Percentiles rank a stretch among this genome's conserved stretches.
These are phyloP conservation scores for Pichia norvegensis DNA, from an alignment of 1,139 yeast genomes.

Conservation along the genomic window DNA sequence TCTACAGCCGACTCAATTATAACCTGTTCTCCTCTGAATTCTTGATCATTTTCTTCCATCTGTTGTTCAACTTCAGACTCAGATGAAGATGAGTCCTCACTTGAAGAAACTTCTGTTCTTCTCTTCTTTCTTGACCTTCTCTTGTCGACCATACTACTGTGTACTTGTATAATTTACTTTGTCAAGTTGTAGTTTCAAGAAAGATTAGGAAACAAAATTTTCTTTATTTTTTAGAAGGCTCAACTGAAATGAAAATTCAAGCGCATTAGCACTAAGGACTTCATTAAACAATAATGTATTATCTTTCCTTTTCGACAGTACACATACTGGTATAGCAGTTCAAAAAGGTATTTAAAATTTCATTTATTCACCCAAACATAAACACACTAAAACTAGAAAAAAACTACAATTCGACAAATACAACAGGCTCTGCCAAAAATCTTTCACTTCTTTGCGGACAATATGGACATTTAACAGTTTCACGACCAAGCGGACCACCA, in stretches of 20 bases:
- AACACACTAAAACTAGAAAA: conserved; percentile 25
- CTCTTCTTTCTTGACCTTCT: conserved; percentile 63
- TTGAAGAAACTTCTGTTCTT: conserved; percentile 54
- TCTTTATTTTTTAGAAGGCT: too few relatives aligned
- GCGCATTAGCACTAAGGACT: too few relatives aligned
- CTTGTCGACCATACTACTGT: conserved; percentile 4
- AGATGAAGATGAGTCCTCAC: conserved; percentile 14
- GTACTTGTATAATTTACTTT: background rate
- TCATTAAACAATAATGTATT: too few relatives aligned
- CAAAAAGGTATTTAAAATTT: too few relatives aligned
- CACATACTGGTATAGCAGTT: too few relatives aligned
- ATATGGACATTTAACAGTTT: conserved; percentile 56
- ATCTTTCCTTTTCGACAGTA: too few relatives aligned
- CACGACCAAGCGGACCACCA: conserved; percentile 26
- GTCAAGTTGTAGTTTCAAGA: too few relatives aligned
- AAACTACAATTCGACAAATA: conserved; percentile 17
- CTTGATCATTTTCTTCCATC: background rate
- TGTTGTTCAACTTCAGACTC: conserved; percentile 3
- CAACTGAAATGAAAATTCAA: too few relatives aligned
- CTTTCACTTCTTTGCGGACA: conserved; percentile 41
- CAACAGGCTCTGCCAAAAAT: conserved; percentile 22
- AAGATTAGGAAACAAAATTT: too few relatives aligned
- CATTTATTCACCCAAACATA: too few relatives aligned
- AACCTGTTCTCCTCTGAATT: too few relatives aligned
- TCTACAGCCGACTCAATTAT: too few relatives aligned